These are phyloP conservation scores for Saccharomycopsis fodiens DNA, from an alignment of 805 yeast species.

Conservation along the genomic window DNA sequence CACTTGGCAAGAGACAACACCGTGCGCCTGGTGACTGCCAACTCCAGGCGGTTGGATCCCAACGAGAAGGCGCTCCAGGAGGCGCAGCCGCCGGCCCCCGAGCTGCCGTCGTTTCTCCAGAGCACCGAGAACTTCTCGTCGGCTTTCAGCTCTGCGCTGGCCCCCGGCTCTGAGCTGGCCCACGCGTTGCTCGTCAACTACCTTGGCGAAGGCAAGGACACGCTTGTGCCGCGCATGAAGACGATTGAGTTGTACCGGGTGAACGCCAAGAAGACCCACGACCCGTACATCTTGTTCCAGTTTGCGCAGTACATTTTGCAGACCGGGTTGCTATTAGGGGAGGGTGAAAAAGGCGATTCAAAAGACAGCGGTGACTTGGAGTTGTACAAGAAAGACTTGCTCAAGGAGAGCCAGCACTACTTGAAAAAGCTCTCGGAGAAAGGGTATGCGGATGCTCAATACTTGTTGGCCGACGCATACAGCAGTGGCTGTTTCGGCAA, in stretches of 20 bases:
- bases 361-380: slow-evolving; percentile 6
- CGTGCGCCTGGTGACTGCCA: slow-evolving; percentile 6
- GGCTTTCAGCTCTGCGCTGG: neutral
- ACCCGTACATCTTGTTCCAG: slow-evolving; percentile 80
- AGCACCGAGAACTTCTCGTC: slow-evolving; percentile 34
- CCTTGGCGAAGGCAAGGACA: slow-evolving; percentile 36
- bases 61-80: slow-evolving; percentile 4
- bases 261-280: slow-evolving; percentile 78
- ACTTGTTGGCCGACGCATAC: slow-evolving; percentile 82
- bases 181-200: slow-evolving; percentile 46
- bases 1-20: neutral
- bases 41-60: slow-evolving; percentile 1
- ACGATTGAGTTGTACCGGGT: slow-evolving; percentile 82
- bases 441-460: slow-evolving; percentile 87
- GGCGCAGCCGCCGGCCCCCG: neutral
- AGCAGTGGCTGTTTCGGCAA: slow-evolving; percentile 80
- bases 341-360: slow-evolving; percentile 17
- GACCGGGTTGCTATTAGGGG: slow-evolving; percentile 61
- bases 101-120: slow-evolving; percentile 28
- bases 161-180: slow-evolving; percentile 32
- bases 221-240: slow-evolving; percentile 65
- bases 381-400: slow-evolving; percentile 33
- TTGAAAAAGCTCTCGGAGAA: slow-evolving; percentile 66
- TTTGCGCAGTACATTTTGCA: slow-evolving; percentile 88
- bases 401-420: slow-evolving; percentile 71